Percentiles rank a stretch among this genome's conserved stretches.
These are phyloP conservation scores for Tetrapisispora namnaoensis DNA, from an alignment of 805 yeast species.

Conservation along the genomic window DNA sequence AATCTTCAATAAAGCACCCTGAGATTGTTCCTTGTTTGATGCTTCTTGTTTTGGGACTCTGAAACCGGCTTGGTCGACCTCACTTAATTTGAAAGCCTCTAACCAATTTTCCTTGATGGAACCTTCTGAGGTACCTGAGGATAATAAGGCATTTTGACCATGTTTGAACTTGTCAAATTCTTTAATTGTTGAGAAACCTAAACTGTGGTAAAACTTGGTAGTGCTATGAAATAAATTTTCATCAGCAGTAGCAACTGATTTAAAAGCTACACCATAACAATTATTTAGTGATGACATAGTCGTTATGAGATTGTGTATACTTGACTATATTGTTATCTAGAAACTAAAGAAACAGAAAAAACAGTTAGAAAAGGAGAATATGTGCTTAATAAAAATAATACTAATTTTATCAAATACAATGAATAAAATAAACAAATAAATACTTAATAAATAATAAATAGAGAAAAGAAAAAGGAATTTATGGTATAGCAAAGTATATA, in stretches of 20 bases:
- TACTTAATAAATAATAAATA: not conserved
- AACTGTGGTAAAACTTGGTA: conserved; percentile 44
- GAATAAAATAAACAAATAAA: no score
- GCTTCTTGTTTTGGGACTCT: conserved; percentile 43
- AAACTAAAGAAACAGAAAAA: not conserved
- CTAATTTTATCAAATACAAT: no score
- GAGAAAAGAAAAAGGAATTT: not conserved
- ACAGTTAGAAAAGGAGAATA: not conserved
- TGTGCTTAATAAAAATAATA: not conserved
- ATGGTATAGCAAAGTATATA: not conserved
- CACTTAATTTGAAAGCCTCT: conserved; percentile 57
- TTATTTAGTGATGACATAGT: conserved; percentile 19
- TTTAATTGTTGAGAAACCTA: conserved; percentile 55
- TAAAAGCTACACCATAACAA: conserved; percentile 40
- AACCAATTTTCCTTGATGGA: conserved; percentile 66
- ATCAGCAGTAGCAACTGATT: conserved; percentile 51
- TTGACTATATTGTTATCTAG: not conserved
- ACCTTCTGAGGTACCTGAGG: conserved; percentile 52
- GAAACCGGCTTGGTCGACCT: conserved; percentile 48
- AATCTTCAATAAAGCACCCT: conserved; percentile 40
- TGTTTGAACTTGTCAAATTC: conserved; percentile 44
- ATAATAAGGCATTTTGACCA: conserved; percentile 23
- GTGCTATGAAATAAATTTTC: conserved; percentile 37
- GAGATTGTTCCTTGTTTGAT: conserved; percentile 30
- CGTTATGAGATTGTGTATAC: not conserved